Evolutionary conservation across 1,139 yeast genomes (phyloP).

Genomic region (Diutina neorugosa): DNA sequence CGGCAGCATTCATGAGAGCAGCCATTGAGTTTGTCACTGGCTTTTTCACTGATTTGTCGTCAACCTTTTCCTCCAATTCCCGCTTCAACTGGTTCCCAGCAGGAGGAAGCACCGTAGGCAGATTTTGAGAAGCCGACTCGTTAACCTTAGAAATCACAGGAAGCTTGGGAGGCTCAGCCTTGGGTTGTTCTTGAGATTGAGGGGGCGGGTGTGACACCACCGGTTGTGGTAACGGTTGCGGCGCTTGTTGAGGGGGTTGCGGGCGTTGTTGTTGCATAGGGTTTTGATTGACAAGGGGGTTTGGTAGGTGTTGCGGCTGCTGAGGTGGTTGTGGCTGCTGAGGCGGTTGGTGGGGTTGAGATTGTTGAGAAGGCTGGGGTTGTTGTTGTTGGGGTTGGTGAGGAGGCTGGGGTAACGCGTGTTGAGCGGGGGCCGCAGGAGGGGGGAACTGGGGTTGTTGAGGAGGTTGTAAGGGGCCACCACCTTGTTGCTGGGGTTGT

Average conservation of each 20-base stretch:
- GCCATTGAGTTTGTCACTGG: slow-evolving; percentile 11
- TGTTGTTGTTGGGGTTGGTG: slow-evolving; percentile 12
- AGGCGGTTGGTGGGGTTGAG: slow-evolving; percentile 7
- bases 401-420: slow-evolving; percentile 8
- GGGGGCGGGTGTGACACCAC: slow-evolving; percentile 4
- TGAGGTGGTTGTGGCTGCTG: slow-evolving; percentile 11
- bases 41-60: slow-evolving; percentile 14
- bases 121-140: neutral
- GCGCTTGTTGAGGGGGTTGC: slow-evolving; percentile 4
- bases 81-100: slow-evolving; percentile 14
- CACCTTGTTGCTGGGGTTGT: slow-evolving; percentile 11
- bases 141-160: neutral
- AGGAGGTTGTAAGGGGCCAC: slow-evolving; percentile 6
- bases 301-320: slow-evolving; percentile 10
- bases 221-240: neutral
- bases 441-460: slow-evolving; percentile 6
- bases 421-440: slow-evolving; percentile 6
- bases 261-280: slow-evolving; percentile 8
- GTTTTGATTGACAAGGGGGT: neutral
- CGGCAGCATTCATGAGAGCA: slow-evolving; percentile 10
- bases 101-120: neutral
- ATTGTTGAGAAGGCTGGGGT: slow-evolving; percentile 6
- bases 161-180: slow-evolving; percentile 5
- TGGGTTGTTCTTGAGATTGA: neutral
- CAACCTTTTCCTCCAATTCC: slow-evolving; percentile 28